Conservation (phyloP, 352 stramenopile species). For the Globisporangium alternatum region DNA sequence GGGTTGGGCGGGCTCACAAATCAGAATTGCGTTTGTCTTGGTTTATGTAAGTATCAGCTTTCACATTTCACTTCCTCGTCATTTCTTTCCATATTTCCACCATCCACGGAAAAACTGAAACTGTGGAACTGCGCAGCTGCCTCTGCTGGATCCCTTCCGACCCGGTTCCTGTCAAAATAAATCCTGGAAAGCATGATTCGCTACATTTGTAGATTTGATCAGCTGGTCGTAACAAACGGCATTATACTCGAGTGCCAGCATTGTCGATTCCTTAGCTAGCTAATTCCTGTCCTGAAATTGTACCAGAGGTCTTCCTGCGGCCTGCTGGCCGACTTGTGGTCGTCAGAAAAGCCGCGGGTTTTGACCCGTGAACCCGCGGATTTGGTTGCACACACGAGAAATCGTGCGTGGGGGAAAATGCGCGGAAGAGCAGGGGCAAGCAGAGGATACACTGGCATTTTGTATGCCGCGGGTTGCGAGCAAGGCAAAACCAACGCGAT, state of each 20-base stretch:
- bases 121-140: not conserved
- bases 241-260: not conserved
- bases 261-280: not conserved
- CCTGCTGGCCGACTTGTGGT: not conserved
- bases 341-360: not conserved
- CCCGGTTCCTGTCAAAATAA: not conserved
- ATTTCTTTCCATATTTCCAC: constrained; percentile 1
- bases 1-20: not conserved
- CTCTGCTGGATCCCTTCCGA: too few species aligned
- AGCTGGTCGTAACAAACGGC: not conserved
- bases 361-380: not conserved
- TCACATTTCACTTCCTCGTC: not conserved
- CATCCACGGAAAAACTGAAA: not conserved
- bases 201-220: not conserved
- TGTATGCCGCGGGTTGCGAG: not conserved
- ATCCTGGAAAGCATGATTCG: not conserved
- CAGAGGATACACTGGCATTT: not conserved
- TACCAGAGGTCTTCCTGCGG: not conserved
- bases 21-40: not conserved
- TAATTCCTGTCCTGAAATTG: not conserved
- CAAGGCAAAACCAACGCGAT: not conserved
- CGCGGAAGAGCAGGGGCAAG: not conserved
- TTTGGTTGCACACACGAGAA: not conserved
- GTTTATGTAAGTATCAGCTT: not conserved
- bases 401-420: not conserved